These are phyloP conservation scores for Phytopythium chamaehyphon DNA, from an alignment of 352 stramenopile genomes.

Conservation along the genomic window DNA sequence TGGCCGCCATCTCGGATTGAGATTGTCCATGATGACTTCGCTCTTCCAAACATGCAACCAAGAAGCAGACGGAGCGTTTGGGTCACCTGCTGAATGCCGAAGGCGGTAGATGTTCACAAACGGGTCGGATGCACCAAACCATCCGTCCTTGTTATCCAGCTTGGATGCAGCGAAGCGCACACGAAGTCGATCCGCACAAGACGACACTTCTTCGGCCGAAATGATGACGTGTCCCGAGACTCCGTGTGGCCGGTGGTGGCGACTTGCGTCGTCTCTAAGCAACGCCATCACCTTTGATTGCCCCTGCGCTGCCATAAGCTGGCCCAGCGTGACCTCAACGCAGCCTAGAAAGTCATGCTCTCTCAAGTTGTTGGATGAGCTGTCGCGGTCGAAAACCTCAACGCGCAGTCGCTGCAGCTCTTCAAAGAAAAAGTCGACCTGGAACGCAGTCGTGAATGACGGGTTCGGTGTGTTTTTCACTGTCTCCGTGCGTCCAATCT, in stretches of 20 bases:
- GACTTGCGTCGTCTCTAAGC: slow-evolving; percentile 37
- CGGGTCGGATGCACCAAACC: slow-evolving; percentile 70
- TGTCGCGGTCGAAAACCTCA: slow-evolving; percentile 81
- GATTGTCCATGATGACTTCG: slow-evolving; percentile 59
- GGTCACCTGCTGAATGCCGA: slow-evolving; percentile 35
- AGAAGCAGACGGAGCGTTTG: slow-evolving; percentile 20
- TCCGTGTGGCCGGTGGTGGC: slow-evolving; percentile 28
- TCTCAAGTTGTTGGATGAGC: slow-evolving; percentile 46
- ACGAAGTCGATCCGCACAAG: slow-evolving; percentile 56
- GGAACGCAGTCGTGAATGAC: slow-evolving; percentile 63
- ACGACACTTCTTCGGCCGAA: slow-evolving; percentile 67
- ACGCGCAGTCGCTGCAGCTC: slow-evolving; percentile 76
- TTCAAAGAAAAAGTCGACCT: slow-evolving; percentile 78
- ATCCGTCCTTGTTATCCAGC: slow-evolving; percentile 76
- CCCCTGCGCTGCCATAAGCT: slow-evolving; percentile 61
- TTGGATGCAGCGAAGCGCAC: slow-evolving; percentile 59
- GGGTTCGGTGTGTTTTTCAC: slow-evolving; percentile 63
- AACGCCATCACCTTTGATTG: slow-evolving; percentile 58
- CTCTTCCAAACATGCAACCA: slow-evolving; percentile 73
- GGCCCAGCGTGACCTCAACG: slow-evolving; percentile 72
- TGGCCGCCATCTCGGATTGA: slow-evolving; percentile 57
- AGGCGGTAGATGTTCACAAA: slow-evolving; percentile 77
- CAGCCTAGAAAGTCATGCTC: slow-evolving; percentile 73
- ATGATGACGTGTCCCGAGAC: slow-evolving; percentile 60
- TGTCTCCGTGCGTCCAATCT: slow-evolving; percentile 78